Evolutionary conservation across 1,139 yeast species (phyloP).

Genomic region (Blastobotrys arbuscula): DNA sequence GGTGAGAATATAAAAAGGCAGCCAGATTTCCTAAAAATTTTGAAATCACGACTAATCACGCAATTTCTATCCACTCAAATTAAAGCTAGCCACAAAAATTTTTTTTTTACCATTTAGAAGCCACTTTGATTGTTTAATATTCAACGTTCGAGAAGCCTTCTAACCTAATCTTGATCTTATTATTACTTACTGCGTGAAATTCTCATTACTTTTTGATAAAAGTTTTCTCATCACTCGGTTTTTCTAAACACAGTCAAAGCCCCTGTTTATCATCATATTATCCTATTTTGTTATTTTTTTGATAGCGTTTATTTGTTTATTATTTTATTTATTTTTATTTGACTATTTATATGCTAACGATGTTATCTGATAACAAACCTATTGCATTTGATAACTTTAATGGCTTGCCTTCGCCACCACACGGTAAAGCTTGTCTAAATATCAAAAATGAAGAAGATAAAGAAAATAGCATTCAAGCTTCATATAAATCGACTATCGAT

Average conservation of each 20-base stretch:
- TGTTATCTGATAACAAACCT: constrained; percentile 5
- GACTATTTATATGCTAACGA: constrained; percentile 5
- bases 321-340: background rate
- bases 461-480: background rate
- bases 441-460: background rate
- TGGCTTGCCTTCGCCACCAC: constrained; percentile 5
- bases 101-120: background rate
- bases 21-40: background rate
- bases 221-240: too few relatives aligned
- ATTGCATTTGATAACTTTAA: background rate
- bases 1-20: constrained; percentile 1
- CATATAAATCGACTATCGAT: background rate
- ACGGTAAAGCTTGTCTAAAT: background rate
- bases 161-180: too few relatives aligned
- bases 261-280: background rate
- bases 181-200: too few relatives aligned
- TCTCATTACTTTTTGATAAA: too few relatives aligned
- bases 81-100: constrained; percentile 1
- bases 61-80: constrained; percentile 8
- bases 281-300: too few relatives aligned
- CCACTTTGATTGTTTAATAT: background rate
- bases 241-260: too few relatives aligned
- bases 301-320: background rate
- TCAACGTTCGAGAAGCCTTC: background rate
- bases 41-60: constrained; percentile 11